Evolutionary conservation across 1,139 yeast genomes (phyloP), one percentile per base, ranked within the genome.

Genomic region (Candida labiduridarum): DNA sequence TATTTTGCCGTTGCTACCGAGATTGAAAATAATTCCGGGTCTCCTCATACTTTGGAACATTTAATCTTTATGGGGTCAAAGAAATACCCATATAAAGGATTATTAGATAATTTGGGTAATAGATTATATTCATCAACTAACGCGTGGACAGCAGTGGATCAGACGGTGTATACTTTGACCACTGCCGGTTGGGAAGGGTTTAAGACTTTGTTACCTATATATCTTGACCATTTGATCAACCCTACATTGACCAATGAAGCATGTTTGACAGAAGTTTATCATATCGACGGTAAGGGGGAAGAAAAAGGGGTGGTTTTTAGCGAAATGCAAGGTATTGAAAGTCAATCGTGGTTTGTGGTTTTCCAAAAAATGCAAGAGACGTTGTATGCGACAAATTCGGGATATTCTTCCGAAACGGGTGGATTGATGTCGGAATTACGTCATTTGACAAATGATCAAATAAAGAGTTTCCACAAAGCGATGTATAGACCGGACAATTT

Each of bases 151-250:
- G 91, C 87, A 1, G 89, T 94, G 2, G 99, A 95, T 67, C 96
- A 90, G 63, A 95, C 99, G 0, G 97, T 91, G 1, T 95, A 94
- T 62, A 90, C 97, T 1, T 74, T 95, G 50, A 82, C 87, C 9
- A 85, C 96, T 40, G 98, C 98, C 0, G 99, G 99, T 6, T 92
- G 97, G 97, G 91, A 89, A 50, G 99, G 98, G 0, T 95, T 95
- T 68, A 82, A 81, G 50, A 78, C 85, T 50, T 71, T 95, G 41
- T 76, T 95, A 41, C 99, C 99, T 0, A 85, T 91, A 1, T 95
- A 94, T 64, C 72, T 95, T 59, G 98, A 95, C 62, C 99, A 94
- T 64, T 70, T 95, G 38, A 67, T 92, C 47, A 68, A 84, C 58
- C 98, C 99, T 1, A 89, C 96, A 0, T 71, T 95, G 51, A 87